Evolutionary conservation across 352 stramenopile genomes (phyloP).

Genomic region (Globisporangium megalacanthum): DNA sequence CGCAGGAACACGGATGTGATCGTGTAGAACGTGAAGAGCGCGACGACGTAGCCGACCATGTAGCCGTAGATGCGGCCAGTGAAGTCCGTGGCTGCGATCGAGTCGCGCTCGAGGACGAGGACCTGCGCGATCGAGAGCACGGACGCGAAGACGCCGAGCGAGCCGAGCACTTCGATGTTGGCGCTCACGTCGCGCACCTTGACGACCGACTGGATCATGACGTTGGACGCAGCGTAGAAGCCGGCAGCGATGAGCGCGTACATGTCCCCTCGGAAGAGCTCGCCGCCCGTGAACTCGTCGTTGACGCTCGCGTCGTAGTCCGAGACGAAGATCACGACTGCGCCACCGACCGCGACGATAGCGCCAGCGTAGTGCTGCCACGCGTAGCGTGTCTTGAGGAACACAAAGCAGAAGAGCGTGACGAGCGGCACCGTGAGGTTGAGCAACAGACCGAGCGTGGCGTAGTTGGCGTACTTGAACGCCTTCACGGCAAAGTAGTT

Average conservation of each 20-base stretch:
- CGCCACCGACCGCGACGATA: constrained; percentile 34
- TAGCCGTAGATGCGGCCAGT: constrained; percentile 49
- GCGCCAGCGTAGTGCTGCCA: constrained; percentile 42
- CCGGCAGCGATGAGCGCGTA: constrained; percentile 52
- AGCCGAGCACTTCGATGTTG: constrained; percentile 53
- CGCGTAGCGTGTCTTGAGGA: constrained; percentile 63
- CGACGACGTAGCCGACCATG: constrained; percentile 45
- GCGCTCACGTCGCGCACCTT: constrained; percentile 48
- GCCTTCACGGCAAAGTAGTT: constrained; percentile 73
- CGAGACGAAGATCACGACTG: constrained; percentile 51
- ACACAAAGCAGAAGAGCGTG: constrained; percentile 59
- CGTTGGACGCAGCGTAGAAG: constrained; percentile 62
- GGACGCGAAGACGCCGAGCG: constrained; percentile 44
- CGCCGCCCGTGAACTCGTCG: constrained; percentile 23
- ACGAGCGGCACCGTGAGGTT: constrained; percentile 70
- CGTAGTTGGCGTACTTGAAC: constrained; percentile 71
- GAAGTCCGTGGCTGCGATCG: constrained; percentile 43
- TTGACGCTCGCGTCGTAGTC: constrained; percentile 47
- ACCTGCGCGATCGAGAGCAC: constrained; percentile 55
- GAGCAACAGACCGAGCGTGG: constrained; percentile 53
- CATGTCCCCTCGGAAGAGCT: constrained; percentile 43
- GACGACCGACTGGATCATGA: constrained; percentile 70
- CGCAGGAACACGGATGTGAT: constrained; percentile 53
- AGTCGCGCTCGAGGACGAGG: constrained; percentile 31
- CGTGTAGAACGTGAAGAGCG: constrained; percentile 60